A percentile compares a stretch with the other conserved stretches of the same genome.
Evolutionary conservation across 1,284 basidiomycete species (phyloP).

Genomic region (Apiotrichum montevideense): DNA sequence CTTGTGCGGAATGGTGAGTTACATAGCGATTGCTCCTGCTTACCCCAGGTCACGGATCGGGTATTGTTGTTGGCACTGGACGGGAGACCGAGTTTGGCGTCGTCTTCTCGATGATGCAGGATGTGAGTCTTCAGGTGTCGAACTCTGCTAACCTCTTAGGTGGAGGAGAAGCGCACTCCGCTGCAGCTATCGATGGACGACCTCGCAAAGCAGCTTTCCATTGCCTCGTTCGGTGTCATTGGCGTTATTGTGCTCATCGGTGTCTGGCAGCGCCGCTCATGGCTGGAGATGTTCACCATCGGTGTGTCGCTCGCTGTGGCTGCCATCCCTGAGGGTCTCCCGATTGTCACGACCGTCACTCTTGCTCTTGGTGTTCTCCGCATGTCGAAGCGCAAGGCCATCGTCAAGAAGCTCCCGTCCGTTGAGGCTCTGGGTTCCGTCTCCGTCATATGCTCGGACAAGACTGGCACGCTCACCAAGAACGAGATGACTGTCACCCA

Average conservation of each 20-base stretch:
- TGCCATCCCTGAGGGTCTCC: slow-evolving; percentile 93
- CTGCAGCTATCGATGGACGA: slow-evolving; percentile 95
- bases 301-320: slow-evolving; percentile 96
- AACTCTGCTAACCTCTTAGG: slow-evolving; percentile 62
- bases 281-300: slow-evolving; percentile 98
- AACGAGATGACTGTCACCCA: slow-evolving; percentile 94
- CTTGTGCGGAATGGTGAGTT: slow-evolving; percentile 77
- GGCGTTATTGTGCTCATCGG: slow-evolving; percentile 90
- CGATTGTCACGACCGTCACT: slow-evolving; percentile 95
- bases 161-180: slow-evolving; percentile 88
- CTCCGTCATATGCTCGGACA: slow-evolving; percentile 94
- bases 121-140: slow-evolving; percentile 93
- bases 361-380: slow-evolving; percentile 87
- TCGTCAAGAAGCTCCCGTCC: slow-evolving; percentile 92
- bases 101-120: slow-evolving; percentile 97
- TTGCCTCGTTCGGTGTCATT: slow-evolving; percentile 86
- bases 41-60: slow-evolving; percentile 60
- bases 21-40: slow-evolving; percentile 74
- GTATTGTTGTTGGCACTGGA: slow-evolving; percentile 86
- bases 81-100: slow-evolving; percentile 88
- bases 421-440: slow-evolving; percentile 92
- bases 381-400: slow-evolving; percentile 91
- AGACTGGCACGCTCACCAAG: slow-evolving; percentile 93
- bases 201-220: slow-evolving; percentile 82
- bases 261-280: slow-evolving; percentile 74